Percentiles rank a stretch among this genome's conserved stretches.
These are phyloP conservation scores for Chrysoporthe deuterocubensis DNA, from an alignment of 2,329 filamentous ascomycete species.

Conservation along the genomic window DNA sequence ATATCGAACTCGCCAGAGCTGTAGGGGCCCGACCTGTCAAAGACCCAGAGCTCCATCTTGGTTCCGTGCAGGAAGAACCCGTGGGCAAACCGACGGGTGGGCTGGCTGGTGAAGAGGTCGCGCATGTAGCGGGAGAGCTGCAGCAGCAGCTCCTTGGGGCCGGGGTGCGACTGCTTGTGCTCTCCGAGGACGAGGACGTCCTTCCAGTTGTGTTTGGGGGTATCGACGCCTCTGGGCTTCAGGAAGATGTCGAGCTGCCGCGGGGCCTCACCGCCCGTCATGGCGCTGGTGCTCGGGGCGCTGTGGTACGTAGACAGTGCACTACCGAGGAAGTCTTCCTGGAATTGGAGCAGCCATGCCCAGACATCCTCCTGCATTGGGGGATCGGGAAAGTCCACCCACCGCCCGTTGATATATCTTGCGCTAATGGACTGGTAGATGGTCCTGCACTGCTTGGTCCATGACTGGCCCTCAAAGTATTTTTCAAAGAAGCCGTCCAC, in stretches of 20 bases:
- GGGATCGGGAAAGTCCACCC: neutral
- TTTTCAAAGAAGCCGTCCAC: neutral
- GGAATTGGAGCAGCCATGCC: neutral
- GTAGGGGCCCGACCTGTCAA: constrained; percentile 40
- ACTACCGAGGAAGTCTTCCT: neutral
- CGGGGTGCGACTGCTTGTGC: neutral
- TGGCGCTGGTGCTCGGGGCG: neutral
- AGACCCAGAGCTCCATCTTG: constrained; percentile 38
- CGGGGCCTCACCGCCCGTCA: neutral
- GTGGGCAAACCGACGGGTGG: neutral
- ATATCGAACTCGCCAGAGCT: constrained; percentile 39
- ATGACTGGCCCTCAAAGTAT: neutral
- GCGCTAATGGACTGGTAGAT: neutral
- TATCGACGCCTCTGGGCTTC: neutral
- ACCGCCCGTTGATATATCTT: neutral
- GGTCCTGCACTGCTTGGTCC: neutral
- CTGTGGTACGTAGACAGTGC: neutral
- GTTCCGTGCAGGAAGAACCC: neutral
- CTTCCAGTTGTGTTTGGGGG: neutral
- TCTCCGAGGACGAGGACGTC: neutral
- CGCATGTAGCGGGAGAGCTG: no score
- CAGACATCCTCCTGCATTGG: neutral
- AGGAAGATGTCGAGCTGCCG: constrained; percentile 1
- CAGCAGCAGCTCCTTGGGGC: neutral
- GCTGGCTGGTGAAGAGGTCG: no score